These are phyloP conservation scores for Hygrocybe coccinea DNA, from an alignment of 768 basidiomycete genomes.

Conservation along the genomic window DNA sequence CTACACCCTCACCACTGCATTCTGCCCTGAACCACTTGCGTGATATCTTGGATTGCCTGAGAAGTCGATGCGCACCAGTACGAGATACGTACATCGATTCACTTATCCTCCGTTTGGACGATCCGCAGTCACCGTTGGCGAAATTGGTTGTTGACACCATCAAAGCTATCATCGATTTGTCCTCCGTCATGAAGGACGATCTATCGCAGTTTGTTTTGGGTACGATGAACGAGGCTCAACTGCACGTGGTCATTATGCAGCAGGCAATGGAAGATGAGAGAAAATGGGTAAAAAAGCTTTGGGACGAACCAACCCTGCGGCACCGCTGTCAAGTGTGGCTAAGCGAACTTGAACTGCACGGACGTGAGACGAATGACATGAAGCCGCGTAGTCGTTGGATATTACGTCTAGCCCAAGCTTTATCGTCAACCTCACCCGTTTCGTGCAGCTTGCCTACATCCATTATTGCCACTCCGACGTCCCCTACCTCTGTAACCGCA, in stretches of 20 bases:
- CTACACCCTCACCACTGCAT: slow-evolving; percentile 62
- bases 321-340: slow-evolving; percentile 25
- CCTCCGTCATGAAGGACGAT: slow-evolving; percentile 65
- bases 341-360: slow-evolving; percentile 22
- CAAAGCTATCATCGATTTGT: slow-evolving; percentile 45
- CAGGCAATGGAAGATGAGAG: slow-evolving; percentile 56
- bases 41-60: slow-evolving; percentile 48
- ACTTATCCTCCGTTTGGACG: slow-evolving; percentile 20
- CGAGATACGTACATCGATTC: slow-evolving; percentile 38
- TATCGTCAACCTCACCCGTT: slow-evolving; percentile 38
- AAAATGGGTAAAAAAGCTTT: slow-evolving; percentile 47
- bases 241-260: slow-evolving; percentile 42
- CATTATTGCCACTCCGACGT: slow-evolving; percentile 4
- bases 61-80: slow-evolving; percentile 61
- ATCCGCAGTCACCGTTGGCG: slow-evolving; percentile 35
- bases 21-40: slow-evolving; percentile 51
- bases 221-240: slow-evolving; percentile 59
- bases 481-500: neutral
- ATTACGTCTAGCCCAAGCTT: slow-evolving; percentile 41
- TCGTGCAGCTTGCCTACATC: slow-evolving; percentile 35
- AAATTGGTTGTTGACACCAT: slow-evolving; percentile 43
- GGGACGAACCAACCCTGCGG: slow-evolving; percentile 30
- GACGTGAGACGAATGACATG: slow-evolving; percentile 15
- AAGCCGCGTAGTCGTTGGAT: slow-evolving; percentile 32
- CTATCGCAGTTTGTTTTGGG: slow-evolving; percentile 62